Evolutionary conservation across 805 yeast genomes (phyloP).

Genomic region (Osmozyma mogii): DNA sequence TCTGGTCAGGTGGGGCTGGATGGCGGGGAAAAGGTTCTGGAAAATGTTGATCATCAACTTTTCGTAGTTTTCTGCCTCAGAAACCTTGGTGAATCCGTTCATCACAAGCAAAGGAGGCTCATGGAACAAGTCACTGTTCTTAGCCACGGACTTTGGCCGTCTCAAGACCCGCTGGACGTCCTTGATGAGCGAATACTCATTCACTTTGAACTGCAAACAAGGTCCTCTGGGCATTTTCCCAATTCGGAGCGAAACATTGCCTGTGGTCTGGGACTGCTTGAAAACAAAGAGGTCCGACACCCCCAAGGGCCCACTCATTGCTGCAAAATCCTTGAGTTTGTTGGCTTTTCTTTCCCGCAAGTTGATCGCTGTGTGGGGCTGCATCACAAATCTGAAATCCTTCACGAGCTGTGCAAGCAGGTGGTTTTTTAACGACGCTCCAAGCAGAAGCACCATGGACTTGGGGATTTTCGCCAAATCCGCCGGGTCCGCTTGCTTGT

Average conservation of each 20-base stretch:
- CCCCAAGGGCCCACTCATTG: constrained; percentile 97
- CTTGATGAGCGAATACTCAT: constrained; percentile 69
- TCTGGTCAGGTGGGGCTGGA: constrained; percentile 75
- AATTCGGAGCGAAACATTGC: constrained; percentile 73
- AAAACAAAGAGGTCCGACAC: constrained; percentile 84
- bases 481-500: constrained; percentile 55
- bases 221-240: constrained; percentile 94
- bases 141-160: constrained; percentile 71
- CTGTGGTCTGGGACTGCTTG: constrained; percentile 70
- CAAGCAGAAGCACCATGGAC: constrained; percentile 90
- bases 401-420: constrained; percentile 76
- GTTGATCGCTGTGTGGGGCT: constrained; percentile 91
- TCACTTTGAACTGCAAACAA: constrained; percentile 73
- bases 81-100: constrained; percentile 78
- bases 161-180: constrained; percentile 67
- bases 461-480: constrained; percentile 71
- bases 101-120: constrained; percentile 87
- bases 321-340: constrained; percentile 84
- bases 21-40: constrained; percentile 94
- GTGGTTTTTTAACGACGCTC: constrained; percentile 68
- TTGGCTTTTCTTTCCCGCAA: constrained; percentile 82
- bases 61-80: constrained; percentile 60
- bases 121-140: constrained; percentile 52
- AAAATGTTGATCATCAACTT: constrained; percentile 80
- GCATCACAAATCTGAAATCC: constrained; percentile 87